phyloP scores from a whole-genome alignment of 2,329 filamentous ascomycete species.

The Sarocladiaceae sp. region DNA sequence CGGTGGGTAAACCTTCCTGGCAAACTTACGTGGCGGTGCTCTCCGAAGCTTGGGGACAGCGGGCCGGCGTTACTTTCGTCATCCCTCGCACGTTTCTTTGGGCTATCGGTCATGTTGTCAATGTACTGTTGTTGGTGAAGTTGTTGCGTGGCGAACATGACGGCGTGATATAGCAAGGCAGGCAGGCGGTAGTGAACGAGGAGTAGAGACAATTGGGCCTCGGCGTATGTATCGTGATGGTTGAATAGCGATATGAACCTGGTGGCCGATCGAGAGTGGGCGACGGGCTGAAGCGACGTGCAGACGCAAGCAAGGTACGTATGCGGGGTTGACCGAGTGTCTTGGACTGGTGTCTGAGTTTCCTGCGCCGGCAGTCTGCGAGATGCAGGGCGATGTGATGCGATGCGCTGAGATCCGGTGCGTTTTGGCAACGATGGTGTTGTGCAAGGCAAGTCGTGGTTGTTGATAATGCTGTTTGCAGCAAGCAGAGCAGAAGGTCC shows the following conservation, averaged over 20 bases:
- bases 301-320: conserved; percentile 7
- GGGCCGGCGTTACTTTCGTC: conserved; percentile 36
- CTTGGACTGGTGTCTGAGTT: conserved; percentile 3
- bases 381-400: conserved; percentile 3
- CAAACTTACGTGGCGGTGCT: conserved; percentile 42
- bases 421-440: not conserved
- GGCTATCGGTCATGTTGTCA: conserved; percentile 25
- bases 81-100: conserved; percentile 40
- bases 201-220: not conserved
- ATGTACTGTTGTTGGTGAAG: too few relatives aligned
- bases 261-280: too few relatives aligned
- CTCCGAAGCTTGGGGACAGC: conserved; percentile 36
- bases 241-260: too few relatives aligned
- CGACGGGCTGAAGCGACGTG: too few relatives aligned
- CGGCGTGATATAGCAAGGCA: too few relatives aligned
- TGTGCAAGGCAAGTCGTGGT: not conserved
- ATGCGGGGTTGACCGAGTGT: conserved; percentile 6
- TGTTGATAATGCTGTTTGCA: not conserved
- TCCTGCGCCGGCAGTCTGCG: not conserved
- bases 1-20: not conserved
- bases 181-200: too few relatives aligned
- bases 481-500: too few relatives aligned
- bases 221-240: not conserved
- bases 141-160: conserved; percentile 35
- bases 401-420: not conserved